These are phyloP conservation scores for Proliferodiscus dingleyae DNA, from an alignment of 2,329 filamentous ascomycete species.

Conservation along the genomic window DNA sequence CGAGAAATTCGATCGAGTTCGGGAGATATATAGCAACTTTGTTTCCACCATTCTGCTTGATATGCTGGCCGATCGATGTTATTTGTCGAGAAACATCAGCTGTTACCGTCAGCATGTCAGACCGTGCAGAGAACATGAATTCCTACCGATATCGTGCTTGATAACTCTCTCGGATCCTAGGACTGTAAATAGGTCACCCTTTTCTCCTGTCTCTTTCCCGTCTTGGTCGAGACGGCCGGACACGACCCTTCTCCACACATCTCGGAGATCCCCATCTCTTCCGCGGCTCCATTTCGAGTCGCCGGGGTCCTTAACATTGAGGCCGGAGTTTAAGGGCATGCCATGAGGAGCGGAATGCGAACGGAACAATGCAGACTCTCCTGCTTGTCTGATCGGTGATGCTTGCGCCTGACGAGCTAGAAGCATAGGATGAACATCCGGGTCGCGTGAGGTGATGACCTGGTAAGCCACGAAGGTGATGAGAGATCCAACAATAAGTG, in stretches of 20 bases:
- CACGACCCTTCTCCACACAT: constrained; percentile 77
- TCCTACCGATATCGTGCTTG: constrained; percentile 62
- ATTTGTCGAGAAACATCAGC: constrained; percentile 79
- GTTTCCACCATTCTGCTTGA: constrained; percentile 65
- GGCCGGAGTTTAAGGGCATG: constrained; percentile 69
- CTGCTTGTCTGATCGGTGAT: constrained; percentile 73
- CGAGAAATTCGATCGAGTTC: constrained; percentile 85
- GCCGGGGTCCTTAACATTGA: constrained; percentile 77
- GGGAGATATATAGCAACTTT: constrained; percentile 86
- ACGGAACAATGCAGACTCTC: constrained; percentile 81
- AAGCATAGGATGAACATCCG: constrained; percentile 88
- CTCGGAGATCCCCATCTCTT: constrained; percentile 81
- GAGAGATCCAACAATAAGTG: constrained; percentile 62
- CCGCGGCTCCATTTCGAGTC: constrained; percentile 79
- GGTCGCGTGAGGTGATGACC: constrained; percentile 67
- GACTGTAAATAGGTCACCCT: constrained; percentile 71
- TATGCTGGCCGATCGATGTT: constrained; percentile 75
- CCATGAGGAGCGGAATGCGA: constrained; percentile 82
- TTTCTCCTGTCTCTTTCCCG: constrained; percentile 54
- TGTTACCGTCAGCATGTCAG: constrained; percentile 29
- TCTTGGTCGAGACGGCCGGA: constrained; percentile 60
- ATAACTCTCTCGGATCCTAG: constrained; percentile 69
- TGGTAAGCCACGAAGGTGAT: constrained; percentile 65
- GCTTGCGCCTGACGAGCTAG: constrained; percentile 78
- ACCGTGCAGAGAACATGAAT: constrained; percentile 1